These are phyloP conservation scores for Pseudoneurospora amorphoporcata DNA, from an alignment of 495 filamentous ascomycete species.

Conservation along the genomic window DNA sequence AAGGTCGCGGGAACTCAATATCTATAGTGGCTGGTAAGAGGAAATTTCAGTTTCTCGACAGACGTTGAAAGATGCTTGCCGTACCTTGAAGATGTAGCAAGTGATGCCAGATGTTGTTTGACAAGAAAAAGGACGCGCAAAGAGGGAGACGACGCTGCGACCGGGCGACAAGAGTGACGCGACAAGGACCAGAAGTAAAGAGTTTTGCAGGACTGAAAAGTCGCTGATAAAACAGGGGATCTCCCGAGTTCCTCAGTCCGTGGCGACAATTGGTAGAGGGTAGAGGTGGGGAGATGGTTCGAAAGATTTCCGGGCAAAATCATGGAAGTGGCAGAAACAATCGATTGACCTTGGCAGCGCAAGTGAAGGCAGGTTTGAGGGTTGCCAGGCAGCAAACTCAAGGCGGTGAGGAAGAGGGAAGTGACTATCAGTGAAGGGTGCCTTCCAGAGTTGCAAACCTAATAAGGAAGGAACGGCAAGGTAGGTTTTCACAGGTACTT, in stretches of 20 bases:
- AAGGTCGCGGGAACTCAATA: background rate
- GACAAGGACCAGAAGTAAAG: background rate
- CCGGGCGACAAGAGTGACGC: background rate
- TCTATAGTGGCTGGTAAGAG: background rate
- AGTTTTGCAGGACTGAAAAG: background rate
- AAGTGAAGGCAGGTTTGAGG: background rate
- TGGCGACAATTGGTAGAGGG: background rate
- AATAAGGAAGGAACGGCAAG: background rate
- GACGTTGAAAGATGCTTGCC: background rate
- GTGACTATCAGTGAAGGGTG: background rate
- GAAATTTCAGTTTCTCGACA: background rate
- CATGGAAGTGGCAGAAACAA: background rate
- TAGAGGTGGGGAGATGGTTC: background rate
- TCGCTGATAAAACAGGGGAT: background rate
- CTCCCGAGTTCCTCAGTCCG: background rate
- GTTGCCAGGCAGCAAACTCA: background rate
- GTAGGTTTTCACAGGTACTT: background rate
- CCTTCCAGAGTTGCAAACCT: background rate
- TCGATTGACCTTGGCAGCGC: background rate
- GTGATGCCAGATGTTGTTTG: background rate
- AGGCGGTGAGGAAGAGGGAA: background rate
- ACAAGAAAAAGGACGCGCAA: background rate
- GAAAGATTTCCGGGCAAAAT: background rate
- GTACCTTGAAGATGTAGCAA: background rate
- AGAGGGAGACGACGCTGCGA: background rate